Conservation (phyloP, 1,284 basidiomycete genomes). For the Cutaneotrichosporon sp. region DNA sequence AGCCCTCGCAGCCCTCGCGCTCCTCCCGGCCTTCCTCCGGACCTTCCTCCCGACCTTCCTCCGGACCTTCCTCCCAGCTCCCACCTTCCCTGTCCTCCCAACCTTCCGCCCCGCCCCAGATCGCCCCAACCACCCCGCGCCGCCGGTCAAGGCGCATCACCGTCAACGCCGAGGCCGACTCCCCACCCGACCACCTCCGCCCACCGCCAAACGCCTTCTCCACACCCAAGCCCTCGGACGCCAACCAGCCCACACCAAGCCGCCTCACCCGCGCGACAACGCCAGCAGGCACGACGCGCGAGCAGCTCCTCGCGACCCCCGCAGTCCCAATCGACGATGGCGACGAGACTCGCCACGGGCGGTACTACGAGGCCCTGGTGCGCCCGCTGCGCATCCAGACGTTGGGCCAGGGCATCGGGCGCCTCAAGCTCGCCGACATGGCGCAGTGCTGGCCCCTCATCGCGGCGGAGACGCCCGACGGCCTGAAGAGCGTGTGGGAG, state of each 20-base stretch:
- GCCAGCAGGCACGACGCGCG: conserved; percentile 14
- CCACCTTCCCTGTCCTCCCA: background rate
- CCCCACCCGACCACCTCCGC: background rate
- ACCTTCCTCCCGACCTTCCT: background rate
- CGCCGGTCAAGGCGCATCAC: background rate
- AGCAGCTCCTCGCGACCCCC: conserved; percentile 26
- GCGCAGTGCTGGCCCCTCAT: conserved; percentile 42
- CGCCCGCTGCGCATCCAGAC: conserved; percentile 44
- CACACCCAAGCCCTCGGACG: background rate
- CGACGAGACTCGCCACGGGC: conserved; percentile 40
- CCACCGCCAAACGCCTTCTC: background rate
- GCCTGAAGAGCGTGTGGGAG: conserved; percentile 36
- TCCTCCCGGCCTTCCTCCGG: no score
- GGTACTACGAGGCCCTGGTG: conserved; percentile 42
- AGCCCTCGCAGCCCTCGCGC: no score
- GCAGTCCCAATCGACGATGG: conserved; percentile 24
- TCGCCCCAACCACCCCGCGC: background rate
- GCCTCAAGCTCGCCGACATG: conserved; percentile 47
- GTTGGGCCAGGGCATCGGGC: conserved; percentile 42
- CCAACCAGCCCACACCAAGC: background rate
- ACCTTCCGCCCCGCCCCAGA: background rate
- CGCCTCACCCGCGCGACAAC: conserved; percentile 2
- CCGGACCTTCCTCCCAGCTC: background rate
- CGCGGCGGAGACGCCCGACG: conserved; percentile 30
- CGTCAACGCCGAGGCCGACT: background rate